Base-by-base conservation (phyloP, 1,284 basidiomycete genomes). In the Tilletiopsis washingtonensis region DNA sequence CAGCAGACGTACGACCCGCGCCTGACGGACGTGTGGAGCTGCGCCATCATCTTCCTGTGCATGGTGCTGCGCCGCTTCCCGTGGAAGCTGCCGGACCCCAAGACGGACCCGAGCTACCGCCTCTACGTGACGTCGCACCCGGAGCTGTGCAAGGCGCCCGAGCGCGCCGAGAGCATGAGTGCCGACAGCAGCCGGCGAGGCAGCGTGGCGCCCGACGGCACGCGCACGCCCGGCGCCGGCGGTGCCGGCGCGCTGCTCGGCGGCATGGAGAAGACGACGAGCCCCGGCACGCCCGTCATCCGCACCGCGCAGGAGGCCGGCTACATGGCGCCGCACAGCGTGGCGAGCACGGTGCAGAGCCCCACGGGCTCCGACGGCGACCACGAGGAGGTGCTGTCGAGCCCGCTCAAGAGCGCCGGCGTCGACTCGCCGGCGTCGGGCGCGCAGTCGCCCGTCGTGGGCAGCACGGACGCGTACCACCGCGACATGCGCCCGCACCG, bases 31-130 rank as follows among this genome's bases (percentile, higher is more conserved):
- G 91, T 99, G 14, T 99, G 94, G 94, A 89, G 87, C 61, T 84
- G 93, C 40, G 94, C 89, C 47, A 91, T 99, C 76, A 98, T 99
- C 67, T 97, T 98, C 79, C 83, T 98, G 77, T 99, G 94, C 78
- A 99, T 99, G 94, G 80, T 94, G 55, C 81, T 99, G 40, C 81
- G 93, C 45, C 82, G 94, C 44, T 99, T 99, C 79, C 94, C 94
- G 2, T 99, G 94, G 94, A 97, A 91, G 76, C 85, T 97, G 53
- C 91, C 93, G 20, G 93, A 99, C 74, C 80, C 84, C 67, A 94
- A 94, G 80, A 83, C 83, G 26, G 94, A 98, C 71, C 82, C 87
- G 47, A 87, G 84, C 70, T 98, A 89, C 79, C 81, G 84, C 55
- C 83, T 89, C 6, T 99, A 94, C 70, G 84, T 97, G 61, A 81